Base-by-base conservation (phyloP, 352 stramenopile species). In the Pythium volutum region DNA sequence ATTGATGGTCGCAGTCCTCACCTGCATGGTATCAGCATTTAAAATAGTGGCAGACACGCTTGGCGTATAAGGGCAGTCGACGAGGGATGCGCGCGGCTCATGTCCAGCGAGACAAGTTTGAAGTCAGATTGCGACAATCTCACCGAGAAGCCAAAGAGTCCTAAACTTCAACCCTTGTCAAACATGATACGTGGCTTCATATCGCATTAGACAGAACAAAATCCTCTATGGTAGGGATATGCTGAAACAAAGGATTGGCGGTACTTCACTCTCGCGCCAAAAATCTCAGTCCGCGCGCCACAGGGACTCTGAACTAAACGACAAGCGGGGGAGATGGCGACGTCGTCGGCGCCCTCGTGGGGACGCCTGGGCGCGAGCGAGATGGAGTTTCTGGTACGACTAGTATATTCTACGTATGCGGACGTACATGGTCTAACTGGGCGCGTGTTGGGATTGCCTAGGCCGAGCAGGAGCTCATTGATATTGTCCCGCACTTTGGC, bases 381-480 rank as follows among this genome's bases (percentile, higher is more conserved):
- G 71, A 87, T 83, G 42, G 84, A 93, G 75, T 93, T 93, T 68
- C 60, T 91, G 64, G 84, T 90, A 55, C 33, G 74, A 71, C 42
- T 26, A 48, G 1, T n/a, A 12, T 7, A 38, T 38, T 14, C 12
- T 38, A 38, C 7, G 33, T 38, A 7, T 38, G 33, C 33, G 12
- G n/a, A n/a, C n/a, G n/a, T n/a, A n/a, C n/a, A 38, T 38, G 18
- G 36, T 43, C 43, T 50, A 26, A 50, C 4, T 31, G 20, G n/a
- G 16, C 20, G 27, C 15, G 36, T n/a, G 16, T 53, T 36, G 22
- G 1, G 20, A 23, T 4, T 50, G 4, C 50, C 10, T 53, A 93
- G 84, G 88, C 88, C 3, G 88, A 96, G 62, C 83, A 96, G 52
- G 83, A 95, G 69, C 77, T 96, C 42, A 89, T 96, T 23, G 74